A percentile compares a stretch with the other conserved stretches of the same genome.
These are phyloP conservation scores for Aspergillus sp. DNA, from an alignment of 2,329 filamentous ascomycete genomes.

Conservation along the genomic window DNA sequence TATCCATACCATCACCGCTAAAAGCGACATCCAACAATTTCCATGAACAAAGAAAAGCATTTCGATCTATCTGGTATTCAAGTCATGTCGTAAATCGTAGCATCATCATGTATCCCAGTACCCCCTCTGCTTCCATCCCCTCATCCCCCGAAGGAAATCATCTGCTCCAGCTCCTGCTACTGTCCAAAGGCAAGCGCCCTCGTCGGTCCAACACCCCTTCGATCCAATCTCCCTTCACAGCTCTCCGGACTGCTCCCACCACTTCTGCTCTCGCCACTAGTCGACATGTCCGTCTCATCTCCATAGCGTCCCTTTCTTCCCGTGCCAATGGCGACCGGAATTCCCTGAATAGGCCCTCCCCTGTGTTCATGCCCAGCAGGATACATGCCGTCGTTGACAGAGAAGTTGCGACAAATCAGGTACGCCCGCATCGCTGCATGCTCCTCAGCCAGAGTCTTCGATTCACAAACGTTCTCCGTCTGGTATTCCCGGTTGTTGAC, in stretches of 20 bases:
- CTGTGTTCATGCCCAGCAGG: constrained; percentile 54
- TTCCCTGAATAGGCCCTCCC: constrained; percentile 55
- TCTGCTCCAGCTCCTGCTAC: neutral
- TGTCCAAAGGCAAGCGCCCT: constrained; percentile 29
- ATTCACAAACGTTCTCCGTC: constrained; percentile 82
- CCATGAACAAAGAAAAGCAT: constrained; percentile 12
- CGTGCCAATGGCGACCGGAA: constrained; percentile 65
- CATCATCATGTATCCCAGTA: constrained; percentile 19
- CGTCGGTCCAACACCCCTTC: constrained; percentile 21
- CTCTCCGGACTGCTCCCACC: constrained; percentile 57
- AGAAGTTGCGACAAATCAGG: constrained; percentile 97
- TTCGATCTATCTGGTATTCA: constrained; percentile 27
- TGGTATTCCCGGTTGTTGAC: constrained; percentile 97
- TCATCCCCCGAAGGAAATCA: neutral
- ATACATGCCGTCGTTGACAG: constrained; percentile 91
- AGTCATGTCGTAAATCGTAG: constrained; percentile 31
- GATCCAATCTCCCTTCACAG: constrained; percentile 27
- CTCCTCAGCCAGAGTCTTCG: constrained; percentile 80
- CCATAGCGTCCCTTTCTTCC: constrained; percentile 54
- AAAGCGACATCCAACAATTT: neutral
- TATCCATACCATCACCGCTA: neutral
- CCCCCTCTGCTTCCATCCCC: neutral
- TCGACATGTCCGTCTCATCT: constrained; percentile 49
- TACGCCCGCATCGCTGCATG: constrained; percentile 95
- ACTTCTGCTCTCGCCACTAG: constrained; percentile 51